Base-by-base conservation (phyloP, 148 eudicot genomes). In the Rhododendron williamsianum region DNA sequence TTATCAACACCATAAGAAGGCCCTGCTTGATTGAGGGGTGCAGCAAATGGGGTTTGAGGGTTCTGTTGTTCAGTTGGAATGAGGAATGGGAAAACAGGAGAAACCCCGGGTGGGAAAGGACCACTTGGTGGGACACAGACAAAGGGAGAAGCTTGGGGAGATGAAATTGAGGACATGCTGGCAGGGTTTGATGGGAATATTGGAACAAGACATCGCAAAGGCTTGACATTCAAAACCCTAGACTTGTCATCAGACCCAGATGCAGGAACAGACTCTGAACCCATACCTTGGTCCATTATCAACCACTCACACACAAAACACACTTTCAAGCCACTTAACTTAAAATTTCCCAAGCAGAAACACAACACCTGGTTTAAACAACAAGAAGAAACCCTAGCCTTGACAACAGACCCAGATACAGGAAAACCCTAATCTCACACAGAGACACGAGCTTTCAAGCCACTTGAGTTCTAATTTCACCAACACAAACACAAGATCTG, bases 41-140 rank as follows among this genome's bases (percentile, higher is more conserved):
- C 85, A 38, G 49, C 74, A 45, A 69, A 38, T 43, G 87, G 52
- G 60, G 78, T 83, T 65, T 87, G 87, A 63, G 52, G 36, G 84
- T 69, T 67, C 38, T 43, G 67, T 43, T 90, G 35, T 5, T 76
- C 89, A 27, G 49, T 83, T n/a, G 90, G 49, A 38, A 49, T 73
- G 45, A 80, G 21, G 87, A 90, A 92, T 0, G 93, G 93, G 84
- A 83, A 92, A 85, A 92, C 89, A 33, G 93, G 91, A 78, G 89
- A 85, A 48, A 88, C 87, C 25, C 92, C 92, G 16, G 93, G 84
- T 4, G 93, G 93, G 45, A 90, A 92, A 27, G 92, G 92, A 52
- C 93, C 93, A 30, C 84, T 76, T 54, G 92, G 93, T 49, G 93
- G 87, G 51, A 89, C 86, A 85, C 91, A 91, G 6, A 82, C 82